A percentile compares a stretch with the other conserved stretches of the same genome.
Evolutionary conservation across 2,329 filamentous ascomycete genomes (phyloP).

Genomic region (Curvularia sp.): DNA sequence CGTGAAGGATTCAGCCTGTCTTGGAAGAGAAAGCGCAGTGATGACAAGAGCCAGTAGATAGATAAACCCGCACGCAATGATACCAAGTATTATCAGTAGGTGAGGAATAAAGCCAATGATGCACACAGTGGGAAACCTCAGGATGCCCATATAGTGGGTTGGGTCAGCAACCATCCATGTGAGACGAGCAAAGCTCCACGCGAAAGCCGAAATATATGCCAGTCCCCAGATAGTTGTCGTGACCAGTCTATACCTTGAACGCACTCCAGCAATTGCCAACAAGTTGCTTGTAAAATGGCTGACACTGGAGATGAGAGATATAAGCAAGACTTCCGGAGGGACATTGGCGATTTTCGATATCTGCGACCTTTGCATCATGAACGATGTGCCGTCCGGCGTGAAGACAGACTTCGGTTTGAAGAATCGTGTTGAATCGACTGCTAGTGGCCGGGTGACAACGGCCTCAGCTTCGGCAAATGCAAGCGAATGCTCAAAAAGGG

Average conservation of each 20-base stretch:
- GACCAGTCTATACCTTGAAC: constrained; percentile 78
- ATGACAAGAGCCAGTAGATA: constrained; percentile 79
- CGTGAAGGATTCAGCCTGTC: constrained; percentile 54
- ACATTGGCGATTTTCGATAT: constrained; percentile 85
- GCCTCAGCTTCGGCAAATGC: constrained; percentile 96
- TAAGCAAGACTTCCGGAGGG: constrained; percentile 83
- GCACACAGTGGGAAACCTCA: constrained; percentile 91
- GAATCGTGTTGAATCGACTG: constrained; percentile 68
- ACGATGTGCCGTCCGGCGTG: constrained; percentile 55
- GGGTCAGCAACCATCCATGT: constrained; percentile 49
- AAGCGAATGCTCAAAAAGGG: constrained; percentile 92
- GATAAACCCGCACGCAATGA: constrained; percentile 75
- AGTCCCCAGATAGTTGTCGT: constrained; percentile 90
- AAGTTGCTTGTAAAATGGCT: constrained; percentile 86
- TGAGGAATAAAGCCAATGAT: constrained; percentile 96
- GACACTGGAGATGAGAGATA: constrained; percentile 86
- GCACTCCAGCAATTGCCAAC: constrained; percentile 79
- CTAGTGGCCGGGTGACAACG: constrained; percentile 80
- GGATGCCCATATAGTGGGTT: constrained; percentile 66
- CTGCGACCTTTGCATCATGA: constrained; percentile 58
- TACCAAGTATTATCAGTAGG: constrained; percentile 82
- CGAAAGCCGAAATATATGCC: constrained; percentile 85
- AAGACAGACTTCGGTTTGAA: constrained; percentile 47
- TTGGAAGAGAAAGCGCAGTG: constrained; percentile 71
- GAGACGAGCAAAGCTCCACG: constrained; percentile 71